These are phyloP conservation scores for Flaveria linearis DNA, from an alignment of 129 eudicot genomes.

Conservation along the genomic window DNA sequence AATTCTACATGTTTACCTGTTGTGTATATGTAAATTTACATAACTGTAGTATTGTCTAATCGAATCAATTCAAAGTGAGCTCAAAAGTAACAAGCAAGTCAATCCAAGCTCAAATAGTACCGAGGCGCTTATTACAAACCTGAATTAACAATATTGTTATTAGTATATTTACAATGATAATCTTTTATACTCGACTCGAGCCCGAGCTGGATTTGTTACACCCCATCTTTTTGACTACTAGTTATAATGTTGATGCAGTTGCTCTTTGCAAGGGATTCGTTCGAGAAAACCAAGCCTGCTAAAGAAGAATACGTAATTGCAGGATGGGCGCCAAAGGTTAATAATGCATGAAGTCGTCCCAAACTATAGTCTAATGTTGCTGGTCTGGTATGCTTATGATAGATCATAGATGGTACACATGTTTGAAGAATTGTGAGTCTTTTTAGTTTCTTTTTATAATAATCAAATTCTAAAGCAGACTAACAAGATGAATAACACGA, in stretches of 20 bases:
- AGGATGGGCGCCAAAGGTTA: constrained; percentile 65
- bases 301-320: constrained; percentile 60
- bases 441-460: neutral
- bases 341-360: constrained; percentile 40
- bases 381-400: neutral
- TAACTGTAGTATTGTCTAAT: neutral
- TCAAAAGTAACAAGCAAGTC: constrained; percentile 1
- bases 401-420: neutral
- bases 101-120: neutral
- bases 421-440: neutral
- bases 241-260: constrained; percentile 36
- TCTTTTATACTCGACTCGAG: neutral
- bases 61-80: neutral
- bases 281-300: constrained; percentile 60
- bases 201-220: too few relatives aligned
- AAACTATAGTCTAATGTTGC: constrained; percentile 12
- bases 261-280: constrained; percentile 59
- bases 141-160: too few relatives aligned
- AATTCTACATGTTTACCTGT: neutral
- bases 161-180: neutral
- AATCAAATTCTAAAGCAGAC: too few relatives aligned
- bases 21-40: neutral
- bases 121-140: neutral
- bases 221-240: neutral
- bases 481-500: too few relatives aligned